Base-by-base conservation (phyloP, 148 eudicot species). In the Hydrangea macrophylla region DNA sequence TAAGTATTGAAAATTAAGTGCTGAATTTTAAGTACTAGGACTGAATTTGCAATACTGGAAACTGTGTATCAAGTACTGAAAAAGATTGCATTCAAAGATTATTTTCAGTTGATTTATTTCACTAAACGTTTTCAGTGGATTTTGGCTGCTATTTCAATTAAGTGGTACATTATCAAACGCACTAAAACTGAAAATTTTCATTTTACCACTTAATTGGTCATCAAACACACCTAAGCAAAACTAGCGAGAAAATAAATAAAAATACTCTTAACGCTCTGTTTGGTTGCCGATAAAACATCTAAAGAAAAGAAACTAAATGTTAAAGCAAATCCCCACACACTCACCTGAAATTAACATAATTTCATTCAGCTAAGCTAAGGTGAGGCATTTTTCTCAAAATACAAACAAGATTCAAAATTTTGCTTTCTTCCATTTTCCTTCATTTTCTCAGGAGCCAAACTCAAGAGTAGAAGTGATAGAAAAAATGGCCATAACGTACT, bases 401-500 rank as follows among this genome's bases (percentile, higher is more conserved):
- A 10, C 9, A 11, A 17, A 13, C 8, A 7, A 17, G 15, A 55
- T 24, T 53, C 62, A 7, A 11, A 56, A 35, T 57, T n/a, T 2
- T 20, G 28, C 53, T 37, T 39, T 56, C 3, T 28, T 68, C 3
- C 27, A 1, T 26, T 54, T 57, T 31, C 37, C 7, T 40, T 39
- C 25, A 13, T n/a, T 57, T 42, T 58, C 40, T 20, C 56, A 30
- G 9, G 27, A 66, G 37, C 22, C 17, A 70, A 53, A 62, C 55
- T 31, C 17, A 30, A n/a, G 23, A 22, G 17, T 11, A 40, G 20
- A 40, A 60, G 22, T 7, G 30, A 60, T 1, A 9, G 23, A 3
- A 11, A 62, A 7, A 45, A 48, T n/a, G 50, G 64, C 37, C 23
- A 55, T 24, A 18, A 37, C 7, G n/a, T 15, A 75, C 87, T 72